Percentiles rank a stretch among this genome's conserved stretches.
phyloP scores from a whole-genome alignment of 2,329 filamentous ascomycete genomes.

The Pyrenophora seminiperda region DNA sequence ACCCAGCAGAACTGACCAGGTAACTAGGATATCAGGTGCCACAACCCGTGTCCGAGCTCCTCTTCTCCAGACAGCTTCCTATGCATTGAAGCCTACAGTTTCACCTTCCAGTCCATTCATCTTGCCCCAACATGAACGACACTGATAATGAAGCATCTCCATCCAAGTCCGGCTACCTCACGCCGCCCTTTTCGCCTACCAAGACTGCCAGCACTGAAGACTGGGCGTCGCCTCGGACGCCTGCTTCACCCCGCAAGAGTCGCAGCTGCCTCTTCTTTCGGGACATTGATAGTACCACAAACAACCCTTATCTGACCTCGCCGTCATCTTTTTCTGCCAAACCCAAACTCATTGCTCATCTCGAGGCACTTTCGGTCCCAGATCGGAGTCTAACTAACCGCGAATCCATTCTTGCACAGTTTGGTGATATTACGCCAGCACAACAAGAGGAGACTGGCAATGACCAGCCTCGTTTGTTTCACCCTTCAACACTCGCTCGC shows the following conservation, averaged over 20 bases:
- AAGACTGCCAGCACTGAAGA: conserved; percentile 43
- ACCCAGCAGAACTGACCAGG: conserved; percentile 39
- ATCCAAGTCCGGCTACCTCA: conserved; percentile 28
- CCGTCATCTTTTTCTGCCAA: conserved; percentile 36
- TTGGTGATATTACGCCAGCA: conserved; percentile 18
- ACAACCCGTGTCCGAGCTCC: conserved; percentile 15
- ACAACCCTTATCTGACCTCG: conserved; percentile 15
- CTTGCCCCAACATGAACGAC: conserved; percentile 30
- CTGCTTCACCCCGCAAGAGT: conserved; percentile 39
- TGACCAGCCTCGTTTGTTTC: conserved; percentile 1
- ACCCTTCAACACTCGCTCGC: conserved; percentile 9
- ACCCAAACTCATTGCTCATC: conserved; percentile 17
- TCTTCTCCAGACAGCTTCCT: conserved; percentile 24
- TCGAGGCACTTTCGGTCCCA: conserved; percentile 23
- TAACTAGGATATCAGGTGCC: conserved; percentile 29
- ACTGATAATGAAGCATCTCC: conserved; percentile 23
- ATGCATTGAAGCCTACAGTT: conserved; percentile 27
- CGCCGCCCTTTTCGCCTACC: conserved; percentile 43
- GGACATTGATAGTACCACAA: conserved; percentile 14
- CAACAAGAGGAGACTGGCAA: background rate
- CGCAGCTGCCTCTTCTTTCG: conserved; percentile 35
- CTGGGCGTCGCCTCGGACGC: conserved; percentile 40
- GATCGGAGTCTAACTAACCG: conserved; percentile 16
- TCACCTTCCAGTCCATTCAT: conserved; percentile 7
- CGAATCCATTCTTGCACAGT: conserved; percentile 3